Evolutionary conservation across 129 eudicot species (phyloP), one percentile per base, ranked within the genome.

Genomic region (Escallonia rubra): DNA sequence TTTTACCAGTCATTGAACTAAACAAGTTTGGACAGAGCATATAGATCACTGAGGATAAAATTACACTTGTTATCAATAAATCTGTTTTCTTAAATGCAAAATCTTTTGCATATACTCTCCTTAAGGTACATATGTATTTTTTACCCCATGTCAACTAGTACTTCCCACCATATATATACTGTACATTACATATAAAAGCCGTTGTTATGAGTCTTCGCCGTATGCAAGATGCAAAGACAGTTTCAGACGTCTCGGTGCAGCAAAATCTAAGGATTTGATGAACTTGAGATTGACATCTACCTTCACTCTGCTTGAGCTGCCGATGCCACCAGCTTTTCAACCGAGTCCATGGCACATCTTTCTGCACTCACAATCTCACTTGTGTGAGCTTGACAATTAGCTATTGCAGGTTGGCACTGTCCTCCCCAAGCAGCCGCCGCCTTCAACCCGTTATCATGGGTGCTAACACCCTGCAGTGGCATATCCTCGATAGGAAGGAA

Each of bases 301-400:
- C 45, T 10, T 71, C 15, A 50, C 12, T 61, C 61, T n/a, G 48
- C 61, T 50, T 42, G 67, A 70, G 41, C 3, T 60, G 52, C 61
- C 7, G 67, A 60, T 41, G 74, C 42, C 34, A 57, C 23, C 57
- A 57, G n/a, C 9, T 3, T 56, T 8, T 23, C 34, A 0, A 23
- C 34, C 34, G 34, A 23, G 34, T 23, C 34, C 34, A 23, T 6
- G n/a, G n/a, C 41, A 34, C 57, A 47, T 57, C 48, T 59, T 48
- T 57, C 59, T 12, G 10, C 64, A 55, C 40, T 34, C 42, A 42
- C 58, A 1, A 10, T 39, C 54, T 44, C 57, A 61, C 40, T 42
- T 49, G n/a, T n/a, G 11, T 74, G 44, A 34, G 63, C 74, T 62
- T 44, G 69, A 66, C 77, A 72, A 45, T 66, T 68, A 48, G 42